Base-by-base conservation (phyloP, 129 eudicot genomes). In the Centaurea solstitialis region DNA sequence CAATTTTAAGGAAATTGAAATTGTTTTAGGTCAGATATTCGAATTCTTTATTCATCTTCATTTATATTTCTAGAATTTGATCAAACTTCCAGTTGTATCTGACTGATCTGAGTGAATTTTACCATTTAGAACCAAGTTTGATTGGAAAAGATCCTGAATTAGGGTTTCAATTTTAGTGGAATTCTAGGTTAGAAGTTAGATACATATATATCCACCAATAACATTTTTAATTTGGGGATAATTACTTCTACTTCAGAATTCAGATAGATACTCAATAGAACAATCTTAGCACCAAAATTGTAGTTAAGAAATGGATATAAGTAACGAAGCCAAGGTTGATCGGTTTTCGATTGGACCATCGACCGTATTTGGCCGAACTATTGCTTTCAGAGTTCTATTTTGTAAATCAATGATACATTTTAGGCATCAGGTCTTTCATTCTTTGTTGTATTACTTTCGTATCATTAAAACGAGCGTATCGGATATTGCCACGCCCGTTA, bases 331-430 rank as follows among this genome's bases (percentile, higher is more conserved):
- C 2, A 82, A 75, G 39, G 91, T 95, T 71, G 97, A 93, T 79
- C 86, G 85, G 39, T 95, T 95, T 84, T 88, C 87, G 3, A 95
- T 95, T 47, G 99, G 99, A 6, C 99, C 99, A n/a, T 83, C 94
- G 0, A 88, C 92, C 7, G 74, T 93, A 0, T 18, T 93, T 23
- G 99, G 99, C 37, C 74, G 98, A 53, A 87, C 98, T 8, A 70
- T 93, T 80, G 98, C 98, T 24, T 93, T 91, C 38, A 88, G 95
- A 74, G 90, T 95, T 72, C 61, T 93, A 7, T 89, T 93, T 82
- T 91, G 97, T 87, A 91, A 89, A 85, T 95, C 99, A 59, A 78
- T 91, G 70, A 70, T 86, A 28, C 95, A 95, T 22, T 87, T 95
- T 77, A 89, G 92, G 90, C 93, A 89, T 76, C 87, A 89, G 30